phyloP scores from a whole-genome alignment of 208 protist genomes.

The Trypanosomatidae sp. region DNA sequence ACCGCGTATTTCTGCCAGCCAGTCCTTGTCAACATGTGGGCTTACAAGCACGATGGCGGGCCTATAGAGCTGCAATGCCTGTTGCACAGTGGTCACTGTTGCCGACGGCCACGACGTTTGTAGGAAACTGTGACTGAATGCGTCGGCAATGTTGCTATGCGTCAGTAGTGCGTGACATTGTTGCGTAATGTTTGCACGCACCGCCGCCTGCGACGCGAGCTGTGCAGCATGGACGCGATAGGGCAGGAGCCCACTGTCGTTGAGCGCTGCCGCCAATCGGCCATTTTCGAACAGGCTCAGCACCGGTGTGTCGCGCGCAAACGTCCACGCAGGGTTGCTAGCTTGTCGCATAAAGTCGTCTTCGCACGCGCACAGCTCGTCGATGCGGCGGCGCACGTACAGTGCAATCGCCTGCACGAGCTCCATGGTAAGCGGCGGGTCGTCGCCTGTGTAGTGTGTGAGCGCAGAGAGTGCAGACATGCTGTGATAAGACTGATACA shows the following conservation, averaged over 20 bases:
- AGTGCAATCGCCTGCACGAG: constrained; percentile 23
- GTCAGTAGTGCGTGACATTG: no score
- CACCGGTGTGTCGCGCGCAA: constrained; percentile 18
- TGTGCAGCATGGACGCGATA: constrained; percentile 21
- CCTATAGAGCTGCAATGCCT: constrained; percentile 42
- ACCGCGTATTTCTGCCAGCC: constrained; percentile 44
- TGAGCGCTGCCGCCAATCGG: constrained; percentile 38
- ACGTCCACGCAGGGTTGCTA: not conserved
- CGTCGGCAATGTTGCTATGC: no score
- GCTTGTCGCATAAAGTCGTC: not conserved
- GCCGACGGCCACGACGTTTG: no score
- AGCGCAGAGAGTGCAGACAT: constrained; percentile 33
- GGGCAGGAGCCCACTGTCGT: constrained; percentile 21
- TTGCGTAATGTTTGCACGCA: no score
- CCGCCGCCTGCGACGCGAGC: constrained; percentile 16
- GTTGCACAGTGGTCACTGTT: constrained; percentile 29
- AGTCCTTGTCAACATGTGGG: constrained; percentile 65
- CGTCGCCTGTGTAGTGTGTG: constrained; percentile 28
- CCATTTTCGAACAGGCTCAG: constrained; percentile 62
- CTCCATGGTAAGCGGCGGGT: constrained; percentile 32
- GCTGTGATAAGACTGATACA: constrained; percentile 54
- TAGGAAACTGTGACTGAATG: no score
- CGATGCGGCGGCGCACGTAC: constrained; percentile 36
- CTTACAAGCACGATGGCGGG: constrained; percentile 51
- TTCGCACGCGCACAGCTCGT: constrained; percentile 15